These are phyloP conservation scores for Solanum pinnatisectum DNA, from an alignment of 257 asterid genomes.

Conservation along the genomic window DNA sequence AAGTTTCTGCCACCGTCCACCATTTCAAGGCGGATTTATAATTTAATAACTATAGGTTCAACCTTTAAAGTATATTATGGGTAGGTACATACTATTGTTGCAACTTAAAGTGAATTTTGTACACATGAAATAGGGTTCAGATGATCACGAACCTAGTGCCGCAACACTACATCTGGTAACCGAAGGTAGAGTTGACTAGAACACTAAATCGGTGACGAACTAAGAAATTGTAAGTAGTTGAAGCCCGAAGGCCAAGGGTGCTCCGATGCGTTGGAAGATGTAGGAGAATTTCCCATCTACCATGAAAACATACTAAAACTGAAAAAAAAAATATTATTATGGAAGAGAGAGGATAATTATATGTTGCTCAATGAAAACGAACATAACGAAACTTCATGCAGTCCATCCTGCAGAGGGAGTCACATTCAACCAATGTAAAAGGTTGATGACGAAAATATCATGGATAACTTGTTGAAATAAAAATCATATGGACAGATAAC, in stretches of 20 bases:
- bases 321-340: neutral
- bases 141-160: neutral
- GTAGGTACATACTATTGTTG: neutral
- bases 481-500: slow-evolving; percentile 28
- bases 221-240: neutral
- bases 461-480: slow-evolving; percentile 10
- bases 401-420: slow-evolving; percentile 33
- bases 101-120: neutral
- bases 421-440: slow-evolving; percentile 21
- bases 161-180: neutral
- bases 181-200: neutral
- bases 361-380: slow-evolving; percentile 9
- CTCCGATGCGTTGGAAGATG: neutral
- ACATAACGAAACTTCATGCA: slow-evolving; percentile 28
- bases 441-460: slow-evolving; percentile 35
- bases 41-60: neutral
- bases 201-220: neutral
- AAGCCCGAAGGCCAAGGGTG: neutral
- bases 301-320: neutral
- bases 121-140: neutral
- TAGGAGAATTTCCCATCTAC: neutral
- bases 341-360: neutral
- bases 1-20: neutral
- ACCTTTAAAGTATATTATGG: neutral
- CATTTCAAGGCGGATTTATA: neutral